Base-by-base conservation (phyloP, 352 stramenopile species). In the Pythium dissotocum region DNA sequence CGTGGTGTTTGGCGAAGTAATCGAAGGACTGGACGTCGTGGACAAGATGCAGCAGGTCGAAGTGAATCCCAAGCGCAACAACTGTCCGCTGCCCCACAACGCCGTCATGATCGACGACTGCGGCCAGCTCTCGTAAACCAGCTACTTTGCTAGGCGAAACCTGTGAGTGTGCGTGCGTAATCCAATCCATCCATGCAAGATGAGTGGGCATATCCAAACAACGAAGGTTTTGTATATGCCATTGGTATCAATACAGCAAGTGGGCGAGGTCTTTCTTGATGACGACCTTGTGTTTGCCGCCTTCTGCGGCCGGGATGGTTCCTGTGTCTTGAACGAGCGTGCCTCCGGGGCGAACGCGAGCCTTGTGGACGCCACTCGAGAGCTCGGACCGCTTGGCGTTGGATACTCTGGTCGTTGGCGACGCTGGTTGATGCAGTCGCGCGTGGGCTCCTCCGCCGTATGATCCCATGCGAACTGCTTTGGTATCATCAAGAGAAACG, bases 1-100 rank as follows among this genome's bases (percentile, higher is more conserved):
- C 75, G 88, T 97, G 6, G 95, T 99, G 8, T 99, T 99, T 84
- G 97, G 97, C 30, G 93, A 98, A 71, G 87, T 98, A 14, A 71
- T 97, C 46, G 85, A 96, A 32, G 82, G 85, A 21, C 75, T 90
- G 33, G 79, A 88, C n/a, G 71, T 93, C 13, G 83, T 93, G 18
- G 80, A 91, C 64, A 61, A 71, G 21, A 90, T 93, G 75, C 82
- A 91, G 59, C 78, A 76, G 40, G 82, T 91, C 6, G 68, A 88
- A 36, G 82, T 90, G 30, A 77, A 76, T 57, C 69, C 74, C 28
- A 69, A 70, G 53, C 77, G 69, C 28, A 88, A 85, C 67, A 82
- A 76, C 58, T 61, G 71, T 6, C 85, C 85, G 16, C 65, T 85
- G n/a, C 32, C 75, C 2, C 71, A 83, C 32, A 88, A 88, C 61